Conservation (phyloP, 2,329 filamentous ascomycete genomes). For the Scedosporium boydii region DNA sequence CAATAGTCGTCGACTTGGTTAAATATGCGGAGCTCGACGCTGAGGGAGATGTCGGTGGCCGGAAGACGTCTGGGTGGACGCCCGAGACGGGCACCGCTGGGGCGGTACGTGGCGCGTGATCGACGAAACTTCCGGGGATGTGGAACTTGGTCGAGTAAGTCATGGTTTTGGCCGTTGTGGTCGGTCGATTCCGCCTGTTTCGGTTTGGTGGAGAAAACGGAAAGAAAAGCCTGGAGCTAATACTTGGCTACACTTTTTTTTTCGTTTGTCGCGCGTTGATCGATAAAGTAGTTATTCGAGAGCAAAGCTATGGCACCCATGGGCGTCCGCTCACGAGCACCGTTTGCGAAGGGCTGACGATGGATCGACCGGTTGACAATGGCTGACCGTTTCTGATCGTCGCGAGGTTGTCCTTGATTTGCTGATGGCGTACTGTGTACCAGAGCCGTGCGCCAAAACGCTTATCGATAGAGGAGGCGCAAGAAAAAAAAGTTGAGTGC, state of each 20-base stretch:
- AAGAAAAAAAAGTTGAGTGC: neutral
- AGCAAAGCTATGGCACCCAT: no score
- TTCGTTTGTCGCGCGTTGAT: neutral
- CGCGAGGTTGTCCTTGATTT: neutral
- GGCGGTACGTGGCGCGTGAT: constrained; percentile 12
- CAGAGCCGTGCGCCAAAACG: neutral
- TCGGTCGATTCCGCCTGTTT: neutral
- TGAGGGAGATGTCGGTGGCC: constrained; percentile 32
- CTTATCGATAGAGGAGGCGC: neutral
- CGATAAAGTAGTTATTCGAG: neutral
- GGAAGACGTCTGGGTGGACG: constrained; percentile 36
- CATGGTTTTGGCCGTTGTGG: constrained; percentile 12
- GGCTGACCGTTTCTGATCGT: neutral
- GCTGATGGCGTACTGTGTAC: neutral
- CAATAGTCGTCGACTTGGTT: constrained; percentile 12
- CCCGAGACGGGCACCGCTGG: constrained; percentile 13
- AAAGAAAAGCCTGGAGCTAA: neutral
- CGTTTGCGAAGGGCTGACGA: no score
- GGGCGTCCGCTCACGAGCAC: no score
- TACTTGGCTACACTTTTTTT: no score
- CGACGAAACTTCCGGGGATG: constrained; percentile 26
- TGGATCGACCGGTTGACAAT: neutral
- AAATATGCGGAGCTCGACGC: constrained; percentile 24
- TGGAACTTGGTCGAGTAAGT: constrained; percentile 21
- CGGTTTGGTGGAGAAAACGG: neutral